phyloP scores from a whole-genome alignment of 169 alveolate species.

The Plasmodium sp. region DNA sequence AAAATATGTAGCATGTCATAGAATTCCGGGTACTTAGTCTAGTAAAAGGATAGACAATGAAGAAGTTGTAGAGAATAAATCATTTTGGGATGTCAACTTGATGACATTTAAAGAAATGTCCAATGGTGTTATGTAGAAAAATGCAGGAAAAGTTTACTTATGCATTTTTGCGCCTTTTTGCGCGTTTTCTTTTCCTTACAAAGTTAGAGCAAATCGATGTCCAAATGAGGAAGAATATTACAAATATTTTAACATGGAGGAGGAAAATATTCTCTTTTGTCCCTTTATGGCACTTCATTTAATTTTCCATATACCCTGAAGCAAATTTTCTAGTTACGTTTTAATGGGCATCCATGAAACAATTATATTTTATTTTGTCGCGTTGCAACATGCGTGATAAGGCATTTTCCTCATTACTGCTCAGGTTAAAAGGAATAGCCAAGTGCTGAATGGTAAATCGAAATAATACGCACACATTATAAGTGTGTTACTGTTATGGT shows the following conservation, averaged over 20 bases:
- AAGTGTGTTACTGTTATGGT: not conserved
- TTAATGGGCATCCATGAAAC: not conserved
- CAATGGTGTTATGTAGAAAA: not conserved
- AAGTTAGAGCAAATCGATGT: not conserved
- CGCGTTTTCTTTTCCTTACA: not conserved
- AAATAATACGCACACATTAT: not conserved
- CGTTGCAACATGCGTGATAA: not conserved
- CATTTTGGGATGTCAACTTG: not conserved
- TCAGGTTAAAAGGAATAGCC: not conserved
- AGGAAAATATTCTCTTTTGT: not conserved
- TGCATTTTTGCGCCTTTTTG: not conserved
- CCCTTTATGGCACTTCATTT: conserved; percentile 17
- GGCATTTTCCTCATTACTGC: not conserved
- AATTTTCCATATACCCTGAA: not conserved
- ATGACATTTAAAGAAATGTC: not conserved
- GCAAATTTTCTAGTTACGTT: not conserved
- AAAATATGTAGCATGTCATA: not conserved
- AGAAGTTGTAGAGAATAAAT: not conserved
- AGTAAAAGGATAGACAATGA: not conserved
- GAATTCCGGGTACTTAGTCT: not conserved
- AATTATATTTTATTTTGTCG: not conserved
- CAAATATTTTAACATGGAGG: not conserved
- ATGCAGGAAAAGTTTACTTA: not conserved
- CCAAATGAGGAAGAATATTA: not conserved
- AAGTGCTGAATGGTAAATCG: not conserved